Conservation (phyloP, 2,329 filamentous ascomycete species). For the Monilinia fructicola region DNA sequence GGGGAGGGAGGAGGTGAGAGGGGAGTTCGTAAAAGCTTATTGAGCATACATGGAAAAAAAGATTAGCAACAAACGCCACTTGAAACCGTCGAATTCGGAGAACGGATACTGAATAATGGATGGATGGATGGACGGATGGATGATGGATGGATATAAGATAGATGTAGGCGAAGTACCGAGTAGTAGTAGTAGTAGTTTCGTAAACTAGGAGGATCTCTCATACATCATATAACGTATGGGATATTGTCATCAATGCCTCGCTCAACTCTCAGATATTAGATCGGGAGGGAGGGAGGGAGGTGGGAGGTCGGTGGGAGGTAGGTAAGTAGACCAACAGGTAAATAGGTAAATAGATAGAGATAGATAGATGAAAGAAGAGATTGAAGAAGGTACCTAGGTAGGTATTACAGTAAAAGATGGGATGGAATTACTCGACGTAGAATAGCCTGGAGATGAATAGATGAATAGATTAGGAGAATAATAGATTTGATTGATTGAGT, state of each 20-base stretch:
- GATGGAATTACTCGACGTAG: background rate
- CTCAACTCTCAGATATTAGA: background rate
- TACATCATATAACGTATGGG: background rate
- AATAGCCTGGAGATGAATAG: too few species aligned
- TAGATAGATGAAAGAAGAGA: background rate
- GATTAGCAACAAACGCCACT: conserved; percentile 21
- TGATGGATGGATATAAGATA: background rate
- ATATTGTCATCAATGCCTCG: background rate
- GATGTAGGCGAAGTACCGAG: background rate
- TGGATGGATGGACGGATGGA: background rate
- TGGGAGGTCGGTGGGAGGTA: background rate
- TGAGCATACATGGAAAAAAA: conserved; percentile 10
- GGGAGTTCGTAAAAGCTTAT: conserved; percentile 20
- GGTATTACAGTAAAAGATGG: too few species aligned
- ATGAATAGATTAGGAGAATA: too few species aligned
- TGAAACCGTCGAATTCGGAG: conserved; percentile 19
- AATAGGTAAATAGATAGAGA: background rate
- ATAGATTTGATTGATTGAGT: too few species aligned
- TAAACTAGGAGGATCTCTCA: background rate
- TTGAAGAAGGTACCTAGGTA: background rate
- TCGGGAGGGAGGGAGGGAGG: background rate
- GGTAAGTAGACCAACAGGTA: background rate
- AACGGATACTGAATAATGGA: background rate
- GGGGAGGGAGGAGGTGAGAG: background rate
- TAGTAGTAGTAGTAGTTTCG: background rate